A percentile compares a stretch with the other conserved stretches of the same genome.
phyloP scores from a whole-genome alignment of 352 stramenopile genomes.

The Phytopythium montanum region DNA sequence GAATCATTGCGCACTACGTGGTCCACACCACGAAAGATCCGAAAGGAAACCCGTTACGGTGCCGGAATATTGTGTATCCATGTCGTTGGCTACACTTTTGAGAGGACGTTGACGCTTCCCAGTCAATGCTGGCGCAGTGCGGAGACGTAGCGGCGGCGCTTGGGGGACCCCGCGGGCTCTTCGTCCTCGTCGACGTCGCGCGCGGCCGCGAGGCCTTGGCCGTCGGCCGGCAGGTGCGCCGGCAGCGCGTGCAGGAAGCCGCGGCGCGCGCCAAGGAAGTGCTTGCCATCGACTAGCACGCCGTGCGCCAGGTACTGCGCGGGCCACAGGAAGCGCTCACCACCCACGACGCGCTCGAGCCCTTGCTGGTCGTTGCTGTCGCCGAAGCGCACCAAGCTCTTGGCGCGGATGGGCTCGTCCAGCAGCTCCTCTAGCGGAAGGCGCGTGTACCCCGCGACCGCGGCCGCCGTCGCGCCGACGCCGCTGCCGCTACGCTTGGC shows the following conservation, averaged over 20 bases:
- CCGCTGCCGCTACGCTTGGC: conserved; percentile 1
- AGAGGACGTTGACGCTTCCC: too few species aligned
- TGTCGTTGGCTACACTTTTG: too few species aligned
- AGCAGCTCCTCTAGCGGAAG: conserved; percentile 47
- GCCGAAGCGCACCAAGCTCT: conserved; percentile 31
- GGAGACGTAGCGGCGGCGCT: conserved; percentile 23
- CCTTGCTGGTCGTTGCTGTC: not conserved
- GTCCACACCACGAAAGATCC: not conserved
- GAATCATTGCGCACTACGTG: not conserved
- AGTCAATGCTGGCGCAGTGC: conserved; percentile 1
- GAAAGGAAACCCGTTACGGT: too few species aligned
- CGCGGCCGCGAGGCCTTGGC: not conserved
- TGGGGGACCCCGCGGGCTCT: conserved; percentile 26
- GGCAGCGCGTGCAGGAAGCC: conserved; percentile 40
- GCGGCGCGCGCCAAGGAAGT: conserved; percentile 31
- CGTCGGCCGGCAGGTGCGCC: conserved; percentile 23
- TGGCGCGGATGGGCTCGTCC: conserved; percentile 40
- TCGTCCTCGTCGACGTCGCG: not conserved
- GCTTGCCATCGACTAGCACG: conserved; percentile 38
- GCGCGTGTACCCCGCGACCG: conserved; percentile 30
- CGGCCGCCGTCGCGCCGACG: conserved; percentile 1
- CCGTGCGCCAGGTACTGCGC: conserved; percentile 40
- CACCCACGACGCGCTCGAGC: conserved; percentile 17
- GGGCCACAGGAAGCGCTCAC: conserved; percentile 31
- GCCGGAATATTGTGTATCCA: too few species aligned